Evolutionary conservation across 2,329 filamentous ascomycete species (phyloP).

Genomic region (Scedosporium aurantiacum): DNA sequence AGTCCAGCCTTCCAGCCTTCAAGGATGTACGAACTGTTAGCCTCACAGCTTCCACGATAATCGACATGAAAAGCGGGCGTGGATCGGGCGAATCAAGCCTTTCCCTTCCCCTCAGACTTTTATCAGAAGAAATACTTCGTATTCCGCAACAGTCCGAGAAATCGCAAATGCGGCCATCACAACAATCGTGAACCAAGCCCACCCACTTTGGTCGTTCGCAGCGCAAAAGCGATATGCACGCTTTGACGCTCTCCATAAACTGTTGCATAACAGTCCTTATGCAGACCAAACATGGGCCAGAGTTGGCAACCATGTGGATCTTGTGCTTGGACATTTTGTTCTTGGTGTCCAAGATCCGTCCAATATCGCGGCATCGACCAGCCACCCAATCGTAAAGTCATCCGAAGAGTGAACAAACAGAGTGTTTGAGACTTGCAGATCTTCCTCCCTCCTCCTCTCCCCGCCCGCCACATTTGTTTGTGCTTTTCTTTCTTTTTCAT

Average conservation of each 20-base stretch:
- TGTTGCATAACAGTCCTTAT: not conserved
- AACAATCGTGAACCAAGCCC: no score
- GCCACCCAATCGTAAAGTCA: not conserved
- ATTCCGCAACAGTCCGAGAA: no score
- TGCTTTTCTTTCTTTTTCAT: not conserved
- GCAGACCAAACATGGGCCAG: not conserved
- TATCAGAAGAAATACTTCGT: no score
- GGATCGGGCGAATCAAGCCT: no score
- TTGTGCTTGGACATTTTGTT: not conserved
- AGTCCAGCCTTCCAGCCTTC: no score
- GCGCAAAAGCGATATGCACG: constrained; percentile 1
- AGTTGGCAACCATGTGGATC: not conserved
- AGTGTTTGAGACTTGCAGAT: no score
- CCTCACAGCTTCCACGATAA: not conserved
- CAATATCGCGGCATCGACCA: not conserved
- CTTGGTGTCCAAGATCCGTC: not conserved
- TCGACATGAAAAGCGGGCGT: no score
- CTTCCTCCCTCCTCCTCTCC: no score
- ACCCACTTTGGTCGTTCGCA: no score
- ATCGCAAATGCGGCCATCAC: no score
- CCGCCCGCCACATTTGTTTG: not conserved
- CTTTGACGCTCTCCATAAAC: not conserved
- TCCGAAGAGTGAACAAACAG: not conserved
- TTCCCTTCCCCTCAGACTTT: no score
- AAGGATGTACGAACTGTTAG: not conserved